Evolutionary conservation across 805 yeast genomes (phyloP).

Genomic region (Starmerella kuoi): DNA sequence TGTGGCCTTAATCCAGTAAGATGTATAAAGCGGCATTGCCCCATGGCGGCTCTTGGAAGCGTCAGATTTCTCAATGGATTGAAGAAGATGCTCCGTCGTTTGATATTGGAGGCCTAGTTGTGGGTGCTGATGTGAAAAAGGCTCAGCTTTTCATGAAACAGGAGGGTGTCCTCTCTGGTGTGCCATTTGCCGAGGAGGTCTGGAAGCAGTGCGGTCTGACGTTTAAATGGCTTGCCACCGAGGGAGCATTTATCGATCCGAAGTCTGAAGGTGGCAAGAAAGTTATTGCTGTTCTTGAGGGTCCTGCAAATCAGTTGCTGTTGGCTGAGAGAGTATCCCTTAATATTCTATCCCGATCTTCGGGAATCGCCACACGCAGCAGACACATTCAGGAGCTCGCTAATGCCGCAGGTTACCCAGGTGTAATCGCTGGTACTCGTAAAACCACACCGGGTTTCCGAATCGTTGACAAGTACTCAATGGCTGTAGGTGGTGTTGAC

Average conservation of each 20-base stretch:
- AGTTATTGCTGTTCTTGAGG: constrained; percentile 64
- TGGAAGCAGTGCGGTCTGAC: constrained; percentile 58
- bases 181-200: constrained; percentile 81
- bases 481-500: constrained; percentile 92
- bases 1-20: too few relatives aligned
- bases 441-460: constrained; percentile 96
- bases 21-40: constrained; percentile 39
- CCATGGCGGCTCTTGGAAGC: constrained; percentile 67
- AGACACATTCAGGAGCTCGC: constrained; percentile 47
- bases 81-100: constrained; percentile 87
- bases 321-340: constrained; percentile 79
- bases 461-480: constrained; percentile 77
- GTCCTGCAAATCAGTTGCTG: constrained; percentile 67
- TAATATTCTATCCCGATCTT: constrained; percentile 66
- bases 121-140: constrained; percentile 58
- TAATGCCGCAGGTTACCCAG: constrained; percentile 54
- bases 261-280: constrained; percentile 38
- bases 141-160: constrained; percentile 77
- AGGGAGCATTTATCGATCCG: constrained; percentile 50
- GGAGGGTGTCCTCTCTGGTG: constrained; percentile 67
- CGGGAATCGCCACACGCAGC: constrained; percentile 80
- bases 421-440: constrained; percentile 88
- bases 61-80: constrained; percentile 60
- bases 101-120: constrained; percentile 90
- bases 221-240: constrained; percentile 62